These are phyloP conservation scores for Coemansia sp. DNA, from an alignment of 192 early-diverging fungal species.

Conservation along the genomic window DNA sequence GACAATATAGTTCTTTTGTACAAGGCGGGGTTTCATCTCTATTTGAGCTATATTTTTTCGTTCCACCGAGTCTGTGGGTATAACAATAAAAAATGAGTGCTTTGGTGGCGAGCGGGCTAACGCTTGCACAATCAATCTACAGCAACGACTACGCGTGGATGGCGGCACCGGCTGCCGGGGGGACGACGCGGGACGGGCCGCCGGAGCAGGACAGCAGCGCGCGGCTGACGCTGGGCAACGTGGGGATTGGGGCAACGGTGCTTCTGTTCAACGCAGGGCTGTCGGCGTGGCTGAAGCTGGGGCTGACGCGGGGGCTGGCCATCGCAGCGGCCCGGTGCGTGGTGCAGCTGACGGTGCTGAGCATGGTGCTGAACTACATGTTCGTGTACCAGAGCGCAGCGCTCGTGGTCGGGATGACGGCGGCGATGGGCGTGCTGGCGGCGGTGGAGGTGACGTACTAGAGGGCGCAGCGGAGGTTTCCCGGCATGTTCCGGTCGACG, in stretches of 20 bases:
- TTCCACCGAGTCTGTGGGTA: neutral
- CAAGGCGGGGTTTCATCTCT: neutral
- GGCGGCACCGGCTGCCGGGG: neutral
- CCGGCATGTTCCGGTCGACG: conserved; percentile 67
- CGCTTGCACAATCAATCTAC: neutral
- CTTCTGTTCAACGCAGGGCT: conserved; percentile 61
- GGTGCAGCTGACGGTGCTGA: conserved; percentile 76
- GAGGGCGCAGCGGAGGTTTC: conserved; percentile 66
- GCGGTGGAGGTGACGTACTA: conserved; percentile 71
- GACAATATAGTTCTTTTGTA: neutral
- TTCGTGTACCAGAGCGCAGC: conserved; percentile 62
- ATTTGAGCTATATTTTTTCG: neutral
- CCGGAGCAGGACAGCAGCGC: neutral
- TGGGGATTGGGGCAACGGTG: conserved; percentile 65
- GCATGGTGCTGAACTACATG: conserved; percentile 66
- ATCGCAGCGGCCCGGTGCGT: conserved; percentile 71
- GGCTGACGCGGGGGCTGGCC: conserved; percentile 63
- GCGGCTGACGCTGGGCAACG: conserved; percentile 51
- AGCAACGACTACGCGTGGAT: conserved; percentile 11
- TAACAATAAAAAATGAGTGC: neutral
- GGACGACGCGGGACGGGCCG: neutral
- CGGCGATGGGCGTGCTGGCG: conserved; percentile 61
- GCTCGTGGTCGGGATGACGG: conserved; percentile 61
- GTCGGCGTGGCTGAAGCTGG: conserved; percentile 65
- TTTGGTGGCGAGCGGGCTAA: neutral